phyloP scores from a whole-genome alignment of 176 grass and related monocot species.

The maize (Zea mays) region DNA sequence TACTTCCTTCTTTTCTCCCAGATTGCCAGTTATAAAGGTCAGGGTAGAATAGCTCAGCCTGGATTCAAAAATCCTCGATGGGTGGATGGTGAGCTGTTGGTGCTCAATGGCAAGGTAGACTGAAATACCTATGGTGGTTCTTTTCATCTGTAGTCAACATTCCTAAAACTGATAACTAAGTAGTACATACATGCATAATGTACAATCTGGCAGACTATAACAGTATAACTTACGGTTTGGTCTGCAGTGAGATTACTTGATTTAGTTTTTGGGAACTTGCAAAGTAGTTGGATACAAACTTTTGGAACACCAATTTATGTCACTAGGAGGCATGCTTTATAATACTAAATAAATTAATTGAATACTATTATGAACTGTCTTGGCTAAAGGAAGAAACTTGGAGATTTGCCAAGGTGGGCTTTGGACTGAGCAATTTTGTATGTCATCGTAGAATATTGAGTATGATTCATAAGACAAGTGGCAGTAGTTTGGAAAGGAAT shows the following conservation, averaged over 20 bases:
- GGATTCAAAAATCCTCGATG: too few relatives aligned
- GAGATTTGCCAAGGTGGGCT: not conserved
- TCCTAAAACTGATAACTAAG: conserved; percentile 20
- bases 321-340: not conserved
- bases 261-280: not conserved
- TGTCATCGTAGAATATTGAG: too few relatives aligned
- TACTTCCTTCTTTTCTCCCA: conserved; percentile 28
- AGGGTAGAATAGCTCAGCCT: too few relatives aligned
- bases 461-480: not conserved
- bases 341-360: not conserved
- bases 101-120: conserved; percentile 95
- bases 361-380: conserved; percentile 4
- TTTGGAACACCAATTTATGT: not conserved
- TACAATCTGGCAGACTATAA: not conserved
- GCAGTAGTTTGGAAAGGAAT: too few relatives aligned
- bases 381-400: not conserved
- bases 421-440: not conserved
- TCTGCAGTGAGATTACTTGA: not conserved
- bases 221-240: not conserved
- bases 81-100: too few relatives aligned
- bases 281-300: not conserved
- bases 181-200: too few relatives aligned
- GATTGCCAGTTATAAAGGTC: conserved; percentile 79
- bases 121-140: conserved; percentile 18
- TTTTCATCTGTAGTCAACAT: not conserved